phyloP scores from a whole-genome alignment of 1,284 basidiomycete genomes.

The Ceratorhiza oryzae-sativae region DNA sequence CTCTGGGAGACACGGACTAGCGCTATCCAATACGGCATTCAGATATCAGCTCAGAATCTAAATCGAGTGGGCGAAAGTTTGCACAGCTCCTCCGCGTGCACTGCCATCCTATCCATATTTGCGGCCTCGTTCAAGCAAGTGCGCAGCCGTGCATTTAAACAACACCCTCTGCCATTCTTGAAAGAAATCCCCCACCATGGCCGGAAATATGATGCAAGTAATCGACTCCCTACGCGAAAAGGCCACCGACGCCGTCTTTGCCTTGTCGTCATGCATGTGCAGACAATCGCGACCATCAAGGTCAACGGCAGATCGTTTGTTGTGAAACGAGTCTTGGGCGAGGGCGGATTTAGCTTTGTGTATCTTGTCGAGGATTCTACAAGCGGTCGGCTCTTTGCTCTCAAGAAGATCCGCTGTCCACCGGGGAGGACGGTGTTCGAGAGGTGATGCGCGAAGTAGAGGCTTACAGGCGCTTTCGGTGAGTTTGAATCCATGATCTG shows the following conservation, averaged over 20 bases:
- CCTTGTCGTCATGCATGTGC: constrained; percentile 79
- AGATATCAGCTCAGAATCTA: neutral
- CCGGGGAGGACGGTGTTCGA: constrained; percentile 79
- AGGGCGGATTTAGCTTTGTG: constrained; percentile 95
- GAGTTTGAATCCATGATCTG: constrained; percentile 50
- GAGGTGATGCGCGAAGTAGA: constrained; percentile 91
- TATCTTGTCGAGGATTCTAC: constrained; percentile 88
- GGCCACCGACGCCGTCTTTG: constrained; percentile 79
- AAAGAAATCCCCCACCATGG: constrained; percentile 12
- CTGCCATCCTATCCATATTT: constrained; percentile 13
- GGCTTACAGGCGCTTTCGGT: constrained; percentile 90
- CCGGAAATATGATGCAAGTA: constrained; percentile 26
- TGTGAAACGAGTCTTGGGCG: constrained; percentile 88
- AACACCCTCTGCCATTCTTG: neutral
- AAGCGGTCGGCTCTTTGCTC: constrained; percentile 84
- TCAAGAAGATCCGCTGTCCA: constrained; percentile 94
- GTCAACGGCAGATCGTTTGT: constrained; percentile 94
- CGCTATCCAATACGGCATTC: no score
- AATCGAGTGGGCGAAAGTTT: neutral
- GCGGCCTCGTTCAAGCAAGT: constrained; percentile 13
- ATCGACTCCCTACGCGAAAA: constrained; percentile 73
- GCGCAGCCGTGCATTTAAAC: constrained; percentile 7
- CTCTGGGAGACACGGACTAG: neutral
- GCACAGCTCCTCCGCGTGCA: constrained; percentile 23
- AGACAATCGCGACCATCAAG: constrained; percentile 82